Base-by-base conservation (phyloP, 176 grass and related monocot species). In the Melocanna baccifera region DNA sequence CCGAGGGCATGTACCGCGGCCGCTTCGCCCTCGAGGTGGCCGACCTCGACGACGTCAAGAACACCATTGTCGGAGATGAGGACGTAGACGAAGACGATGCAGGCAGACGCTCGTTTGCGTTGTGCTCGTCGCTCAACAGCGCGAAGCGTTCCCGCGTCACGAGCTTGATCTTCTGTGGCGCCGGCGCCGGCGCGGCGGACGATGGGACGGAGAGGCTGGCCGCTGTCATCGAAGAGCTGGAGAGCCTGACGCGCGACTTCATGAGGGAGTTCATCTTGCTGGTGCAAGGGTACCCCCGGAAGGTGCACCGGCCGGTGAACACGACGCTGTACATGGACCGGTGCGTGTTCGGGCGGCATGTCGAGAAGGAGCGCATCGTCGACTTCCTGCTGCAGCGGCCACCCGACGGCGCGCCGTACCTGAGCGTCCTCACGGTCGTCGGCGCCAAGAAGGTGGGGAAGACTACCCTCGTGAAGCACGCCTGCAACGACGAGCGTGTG, bases 261-360 rank as follows among this genome's bases (percentile, higher is more conserved):
- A 84, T 79, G 87, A 37, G 87, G 18, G 87, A 79, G 75, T 88
- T 88, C 75, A 55, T 88, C 46, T 4, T 84, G 67, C 67, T 88
- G 63, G 58, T 88, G 87, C 87, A 88, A 0, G 87, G 87, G 0
- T 84, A 88, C 86, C 86, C 80, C 1, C 75, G 67, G 25, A 32
- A 52, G 23, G 74, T 88, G 19, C 53, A 29, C 81, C 56, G 81
- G 6, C 67, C 87, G 9, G 81, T 88, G 28, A 12, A 1, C 13
- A 88, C 81, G 0, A 79, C 81, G 67, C 47, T 88, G 67, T 88
- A 73, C 87, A 84, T 88, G 81, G 87, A 88, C 81, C 57, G 28
- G 37, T 79, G 87, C 87, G 75, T 88, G 67, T 88, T 88, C 75
- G 87, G 81, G 0, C 75, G 87, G 4, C 87, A 88, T 75, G 87